Base-by-base conservation (phyloP, 2,329 filamentous ascomycete genomes). In the Lanzia echinophila region DNA sequence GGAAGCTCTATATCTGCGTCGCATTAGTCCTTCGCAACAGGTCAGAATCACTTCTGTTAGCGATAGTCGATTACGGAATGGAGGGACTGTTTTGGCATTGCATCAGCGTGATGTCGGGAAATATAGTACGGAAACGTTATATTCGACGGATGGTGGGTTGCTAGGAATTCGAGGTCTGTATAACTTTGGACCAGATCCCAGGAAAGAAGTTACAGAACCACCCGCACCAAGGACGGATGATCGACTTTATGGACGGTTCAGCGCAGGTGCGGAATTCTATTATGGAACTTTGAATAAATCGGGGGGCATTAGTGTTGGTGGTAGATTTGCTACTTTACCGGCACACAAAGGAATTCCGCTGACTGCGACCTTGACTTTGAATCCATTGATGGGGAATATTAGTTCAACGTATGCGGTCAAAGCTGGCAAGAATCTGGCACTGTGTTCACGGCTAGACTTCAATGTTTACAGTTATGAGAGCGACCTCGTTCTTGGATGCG, bases 401-500 rank as follows among this genome's bases (percentile, higher is more conserved):
- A 91, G 87, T 54, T 89, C 90, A 34, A 95, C 84, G 15, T 99
- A 99, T 69, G 88, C 94, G 0, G 88, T 97, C 46, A 87, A 89
- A 65, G 92, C 92, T 2, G 90, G 90, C 3, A 81, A 81, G 33
- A 83, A 90, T 64, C 82, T 95, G 62, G 88, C 90, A 11, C 79
- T 99, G 47, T 94, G 90, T 59, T 95, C 90, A 20, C 84, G 87
- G 47, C 92, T 97, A 72, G 90, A 95, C 67, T 99, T 99, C 72
- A 99, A 99, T 66, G 87, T 96, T 47, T 97, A 96, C 72, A 96
- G 90, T 68, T 99, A 96, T 74, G 94, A 99, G 74, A 96, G 90
- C 67, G 88, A 94, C 55, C 86, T 96, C 76, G 86, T 90, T 24
- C 80, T 97, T 22, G 94, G 94, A 13, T 88, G 90, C 73, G 94